Evolutionary conservation across 2,329 filamentous ascomycete genomes (phyloP), one percentile per base, ranked within the genome.

Genomic region (Pseudogymnoascus sp.): DNA sequence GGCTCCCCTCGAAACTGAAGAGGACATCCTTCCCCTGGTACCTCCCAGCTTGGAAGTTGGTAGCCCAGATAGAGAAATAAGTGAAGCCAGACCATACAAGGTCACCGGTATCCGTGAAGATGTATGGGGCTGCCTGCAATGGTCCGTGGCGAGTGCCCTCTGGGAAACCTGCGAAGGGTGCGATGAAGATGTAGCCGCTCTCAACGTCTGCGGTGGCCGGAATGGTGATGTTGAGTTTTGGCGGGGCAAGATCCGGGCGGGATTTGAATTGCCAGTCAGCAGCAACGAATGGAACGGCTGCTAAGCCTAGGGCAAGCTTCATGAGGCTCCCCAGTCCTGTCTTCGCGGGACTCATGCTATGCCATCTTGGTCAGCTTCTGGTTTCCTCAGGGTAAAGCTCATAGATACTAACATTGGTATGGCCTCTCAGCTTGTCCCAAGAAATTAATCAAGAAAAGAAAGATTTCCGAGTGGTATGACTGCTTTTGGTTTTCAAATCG

Each of bases 51-150:
- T 81, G 81, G 71, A 85, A 84, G 55, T 68, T 84, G 63, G 77
- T 77, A 0, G 77, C 70, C 78, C 80, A 83, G 68, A 79, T 79
- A 33, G 76, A 78, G 66, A 78, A 82, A 66, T 79, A 78, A 3
- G 76, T 77, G 61, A 81, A 81, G 2, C 82, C 80, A 0, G 81
- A 84, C 81, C 81, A 85, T 21, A 85, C 74, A 0, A 85, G 73
- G 59, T 84, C 80, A 1, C 82, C 82, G 33, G 81, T 71, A 66
- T 82, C 77, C 5, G 76, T 75, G 66, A 83, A 79, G 65, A 85
- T 84, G 68, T 84, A 85, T 0, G 81, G 79, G 0, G 74, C 80
- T 1, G 80, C 75, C 69, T 84, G 81, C 4, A 77, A 75, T 1
- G 81, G 80, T 0, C 78, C 79, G 63, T 78, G 74, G 62, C 73